Base-by-base conservation (phyloP, 1,284 basidiomycete species). In the Stygiomarasmius scandens region DNA sequence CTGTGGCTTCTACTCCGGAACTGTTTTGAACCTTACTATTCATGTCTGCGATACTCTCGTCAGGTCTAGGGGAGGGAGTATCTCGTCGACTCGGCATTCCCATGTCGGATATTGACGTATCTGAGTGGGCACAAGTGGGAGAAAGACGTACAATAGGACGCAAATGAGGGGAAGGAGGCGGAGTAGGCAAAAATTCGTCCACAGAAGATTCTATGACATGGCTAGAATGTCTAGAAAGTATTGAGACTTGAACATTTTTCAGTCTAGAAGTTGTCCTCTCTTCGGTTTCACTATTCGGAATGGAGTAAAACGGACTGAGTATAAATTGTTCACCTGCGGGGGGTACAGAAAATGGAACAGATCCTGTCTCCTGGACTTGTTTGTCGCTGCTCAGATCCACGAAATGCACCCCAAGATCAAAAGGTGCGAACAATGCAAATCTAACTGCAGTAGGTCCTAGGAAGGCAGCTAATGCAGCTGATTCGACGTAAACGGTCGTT, bases 131-230 rank as follows among this genome's bases (percentile, higher is more conserved):
- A 10, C 41, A n/a, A 27, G 48, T 46, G 20, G 48, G 41, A 10
- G 61, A 38, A 20, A 63, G 27, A 48, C 57, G 60, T 14, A 62
- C 56, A 27, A 63, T 59, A 14, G 67, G 61, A 20, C 49, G 48
- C 20, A 67, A 54, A 34, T 63, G 61, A 3, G 73, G 74, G 23
- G 73, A 74, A 12, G 66, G 66, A 19, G 74, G 73, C 12, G 74
- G 73, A 20, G 73, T 74, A 27, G 71, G 74, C 10, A 74, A 61
- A 38, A 48, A 36, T 16, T 59, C 54, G 12, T 59, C 55, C 29
- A 41, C 16, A 10, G 54, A 27, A 34, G 49, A 16, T 9, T 14
- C 53, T 32, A 52, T 29, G n/a, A 54, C 25, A n/a, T 54, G 60
- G 38, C 67, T 45, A 6, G 43, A 52, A 56, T 71, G 64, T 1